These are phyloP conservation scores for Xylaria scruposa DNA, from an alignment of 495 filamentous ascomycete species.

Conservation along the genomic window DNA sequence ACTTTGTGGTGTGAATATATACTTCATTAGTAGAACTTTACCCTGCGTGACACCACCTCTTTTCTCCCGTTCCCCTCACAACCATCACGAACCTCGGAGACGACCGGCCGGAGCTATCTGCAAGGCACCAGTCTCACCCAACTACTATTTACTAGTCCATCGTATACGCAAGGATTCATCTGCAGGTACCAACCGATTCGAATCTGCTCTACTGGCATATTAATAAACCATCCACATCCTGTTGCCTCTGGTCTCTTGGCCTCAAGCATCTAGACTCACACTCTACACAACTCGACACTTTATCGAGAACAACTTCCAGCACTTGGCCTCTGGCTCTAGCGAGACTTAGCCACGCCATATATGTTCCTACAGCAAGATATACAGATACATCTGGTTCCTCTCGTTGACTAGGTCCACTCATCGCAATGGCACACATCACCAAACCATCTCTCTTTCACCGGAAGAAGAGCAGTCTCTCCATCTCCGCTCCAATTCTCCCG, in stretches of 20 bases:
- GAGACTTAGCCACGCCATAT: constrained; percentile 25
- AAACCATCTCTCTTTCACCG: constrained; percentile 37
- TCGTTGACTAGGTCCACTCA: not conserved
- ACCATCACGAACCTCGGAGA: not conserved
- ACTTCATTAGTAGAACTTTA: constrained; percentile 14
- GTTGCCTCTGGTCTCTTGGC: not conserved
- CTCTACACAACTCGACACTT: not conserved
- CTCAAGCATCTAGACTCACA: not conserved
- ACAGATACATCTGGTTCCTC: constrained; percentile 6
- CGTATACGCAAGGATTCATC: constrained; percentile 3
- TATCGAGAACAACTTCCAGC: not conserved
- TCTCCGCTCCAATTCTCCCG: constrained; percentile 9
- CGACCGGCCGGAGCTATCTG: not conserved
- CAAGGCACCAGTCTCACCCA: constrained; percentile 24
- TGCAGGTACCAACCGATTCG: constrained; percentile 22
- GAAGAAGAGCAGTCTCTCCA: constrained; percentile 32
- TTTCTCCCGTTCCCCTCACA: constrained; percentile 2
- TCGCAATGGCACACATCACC: constrained; percentile 33
- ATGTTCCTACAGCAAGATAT: constrained; percentile 13
- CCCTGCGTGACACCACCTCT: not conserved
- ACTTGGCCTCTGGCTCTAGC: constrained; percentile 22
- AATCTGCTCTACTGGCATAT: constrained; percentile 2
- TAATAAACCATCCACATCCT: constrained; percentile 8
- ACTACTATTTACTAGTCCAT: not conserved
- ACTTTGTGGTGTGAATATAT: constrained; percentile 11